Evolutionary conservation across 768 basidiomycete species (phyloP).

Genomic region (Rubroboletus pulcherrimus): DNA sequence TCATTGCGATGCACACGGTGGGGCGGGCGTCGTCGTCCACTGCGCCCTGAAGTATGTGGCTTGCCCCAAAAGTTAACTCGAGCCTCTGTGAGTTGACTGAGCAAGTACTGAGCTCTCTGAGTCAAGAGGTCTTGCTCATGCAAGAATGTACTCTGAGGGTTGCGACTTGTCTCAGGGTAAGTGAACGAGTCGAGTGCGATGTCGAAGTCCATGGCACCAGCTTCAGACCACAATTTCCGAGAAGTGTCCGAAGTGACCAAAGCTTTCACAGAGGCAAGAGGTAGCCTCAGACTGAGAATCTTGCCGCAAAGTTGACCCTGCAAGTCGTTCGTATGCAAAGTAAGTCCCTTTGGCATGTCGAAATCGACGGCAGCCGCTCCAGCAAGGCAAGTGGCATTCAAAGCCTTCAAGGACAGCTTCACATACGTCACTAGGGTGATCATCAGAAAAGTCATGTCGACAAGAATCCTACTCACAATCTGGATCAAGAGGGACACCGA

Average conservation of each 20-base stretch:
- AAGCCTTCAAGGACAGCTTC: conserved; percentile 53
- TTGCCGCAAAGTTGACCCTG: conserved; percentile 66
- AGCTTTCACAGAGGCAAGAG: conserved; percentile 45
- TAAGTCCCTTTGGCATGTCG: conserved; percentile 54
- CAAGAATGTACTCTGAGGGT: conserved; percentile 67
- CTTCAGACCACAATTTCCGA: conserved; percentile 62
- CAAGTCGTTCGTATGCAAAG: conserved; percentile 70
- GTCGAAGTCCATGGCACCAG: conserved; percentile 50
- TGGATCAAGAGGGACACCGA: conserved; percentile 58
- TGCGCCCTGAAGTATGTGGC: background rate
- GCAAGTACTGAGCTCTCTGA: conserved; percentile 55
- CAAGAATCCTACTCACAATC: conserved; percentile 55
- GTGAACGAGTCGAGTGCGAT: conserved; percentile 66
- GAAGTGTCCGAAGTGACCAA: conserved; percentile 42
- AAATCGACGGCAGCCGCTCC: conserved; percentile 53
- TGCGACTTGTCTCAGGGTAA: conserved; percentile 46
- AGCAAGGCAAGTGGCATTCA: conserved; percentile 56
- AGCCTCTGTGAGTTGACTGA: conserved; percentile 31
- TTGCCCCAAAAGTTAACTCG: conserved; percentile 3
- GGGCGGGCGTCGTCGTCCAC: conserved; percentile 6
- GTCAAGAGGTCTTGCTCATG: conserved; percentile 67
- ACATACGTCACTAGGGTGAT: conserved; percentile 71
- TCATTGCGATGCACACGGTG: conserved; percentile 40
- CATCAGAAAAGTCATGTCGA: conserved; percentile 1
- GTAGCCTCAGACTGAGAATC: conserved; percentile 56